Evolutionary conservation across 371 early-diverging fungal species (phyloP), one percentile per base, ranked within the genome.

Genomic region (Paraphysoderma sedebokerense): DNA sequence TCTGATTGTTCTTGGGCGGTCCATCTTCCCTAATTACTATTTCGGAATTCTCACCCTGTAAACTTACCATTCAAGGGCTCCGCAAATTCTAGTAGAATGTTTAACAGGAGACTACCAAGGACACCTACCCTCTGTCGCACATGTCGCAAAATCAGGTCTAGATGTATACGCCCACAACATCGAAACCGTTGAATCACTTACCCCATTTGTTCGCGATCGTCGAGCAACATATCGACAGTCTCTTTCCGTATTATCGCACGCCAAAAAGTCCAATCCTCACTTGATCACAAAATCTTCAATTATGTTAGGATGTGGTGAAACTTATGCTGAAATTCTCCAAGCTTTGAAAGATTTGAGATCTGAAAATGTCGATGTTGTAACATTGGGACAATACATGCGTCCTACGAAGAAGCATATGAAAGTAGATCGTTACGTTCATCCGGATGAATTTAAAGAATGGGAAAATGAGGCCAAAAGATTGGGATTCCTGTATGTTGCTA

Each of bases 101-200:
- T 67, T 97, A 51, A 92, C 93, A 15, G 93, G 95, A 46, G 98
- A 97, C 61, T 93, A 89, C 59, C 76, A 71, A 48, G 96, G 96
- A 7, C 68, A 81, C 23, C 60, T 89, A 28, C 68, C 73, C 29
- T 65, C 72, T 33, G 88, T 92, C 29, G 78, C 75, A 24, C 72
- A 61, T 3, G 92, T 97, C 4, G 92, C 92, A 1, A 55, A 50
- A 17, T 87, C 89, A 15, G 95, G 95, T 17, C 60, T 95, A 57
- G 92, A 97, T 62, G 98, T 97, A 5, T 97, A 88, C 65, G 98
- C 98, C 11, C 98, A 97, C 70, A 97, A 97, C 54, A 80, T 97
- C 45, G 98, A 97, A 57, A 96, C 98, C 2, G 96, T 95, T 6
- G 91, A 92, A 59, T 77, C 71, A 9, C 67, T 96, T 46, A 87